Conservation (phyloP, 768 basidiomycete genomes). For the Tulasnella sp. region DNA sequence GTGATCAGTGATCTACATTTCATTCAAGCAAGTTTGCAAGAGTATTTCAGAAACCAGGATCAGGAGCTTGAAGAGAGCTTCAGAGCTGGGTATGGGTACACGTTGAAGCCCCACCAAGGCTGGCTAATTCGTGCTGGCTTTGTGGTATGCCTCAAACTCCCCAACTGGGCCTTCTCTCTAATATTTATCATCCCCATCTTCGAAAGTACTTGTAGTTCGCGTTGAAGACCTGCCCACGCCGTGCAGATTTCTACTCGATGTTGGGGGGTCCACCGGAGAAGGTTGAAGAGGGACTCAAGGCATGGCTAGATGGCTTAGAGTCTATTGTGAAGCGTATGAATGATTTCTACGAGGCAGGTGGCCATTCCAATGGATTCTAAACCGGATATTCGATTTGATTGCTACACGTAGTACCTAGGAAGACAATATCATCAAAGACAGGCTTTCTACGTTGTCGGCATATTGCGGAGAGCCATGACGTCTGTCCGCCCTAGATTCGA, state of each 20-base stretch:
- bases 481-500: too few species aligned
- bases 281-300: slow-evolving; percentile 46
- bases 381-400: too few species aligned
- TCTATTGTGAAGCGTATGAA: slow-evolving; percentile 48
- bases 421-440: too few species aligned
- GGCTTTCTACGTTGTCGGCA: too few species aligned
- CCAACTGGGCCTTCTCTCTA: not conserved
- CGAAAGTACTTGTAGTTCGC: slow-evolving; percentile 43
- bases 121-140: slow-evolving; percentile 49
- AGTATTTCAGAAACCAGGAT: slow-evolving; percentile 58
- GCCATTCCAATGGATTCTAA: slow-evolving; percentile 37
- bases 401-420: too few species aligned
- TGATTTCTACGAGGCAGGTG: slow-evolving; percentile 44
- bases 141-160: slow-evolving; percentile 42
- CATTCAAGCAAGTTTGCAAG: slow-evolving; percentile 75
- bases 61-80: slow-evolving; percentile 74
- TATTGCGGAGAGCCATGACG: too few species aligned
- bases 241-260: slow-evolving; percentile 55
- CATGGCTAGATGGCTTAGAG: slow-evolving; percentile 54
- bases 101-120: slow-evolving; percentile 81
- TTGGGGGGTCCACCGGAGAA: slow-evolving; percentile 47
- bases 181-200: not conserved
- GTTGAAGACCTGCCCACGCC: slow-evolving; percentile 66
- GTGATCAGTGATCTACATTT: slow-evolving; percentile 74
- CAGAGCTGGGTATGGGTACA: slow-evolving; percentile 71